These are phyloP conservation scores for Podila epicladia DNA, from an alignment of 192 early-diverging fungal genomes.

Conservation along the genomic window DNA sequence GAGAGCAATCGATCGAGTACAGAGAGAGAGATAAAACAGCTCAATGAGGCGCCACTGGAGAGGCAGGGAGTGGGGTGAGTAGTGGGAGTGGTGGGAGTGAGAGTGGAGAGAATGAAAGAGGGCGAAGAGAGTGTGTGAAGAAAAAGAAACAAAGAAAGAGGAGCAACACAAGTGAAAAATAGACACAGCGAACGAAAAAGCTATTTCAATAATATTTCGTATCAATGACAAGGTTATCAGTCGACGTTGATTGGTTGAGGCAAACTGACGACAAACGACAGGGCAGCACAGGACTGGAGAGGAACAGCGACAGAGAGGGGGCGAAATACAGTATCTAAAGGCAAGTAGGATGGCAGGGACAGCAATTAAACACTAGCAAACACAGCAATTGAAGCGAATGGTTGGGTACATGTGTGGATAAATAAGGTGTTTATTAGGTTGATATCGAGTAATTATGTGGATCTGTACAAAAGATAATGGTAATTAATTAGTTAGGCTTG, in stretches of 20 bases:
- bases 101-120: background rate
- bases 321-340: background rate
- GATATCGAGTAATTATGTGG: slow-evolving; percentile 2
- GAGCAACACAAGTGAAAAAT: background rate
- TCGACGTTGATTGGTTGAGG: background rate
- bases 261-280: background rate
- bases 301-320: background rate
- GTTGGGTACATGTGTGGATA: too few species aligned
- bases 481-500: background rate
- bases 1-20: background rate
- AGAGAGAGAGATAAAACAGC: background rate
- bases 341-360: background rate
- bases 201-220: too few species aligned
- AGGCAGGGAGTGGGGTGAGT: too few species aligned
- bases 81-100: background rate
- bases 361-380: too few species aligned
- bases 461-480: background rate
- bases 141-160: background rate
- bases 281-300: background rate
- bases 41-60: too few species aligned
- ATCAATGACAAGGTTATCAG: background rate
- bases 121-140: background rate
- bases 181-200: background rate
- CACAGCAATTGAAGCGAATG: too few species aligned
- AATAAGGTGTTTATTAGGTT: background rate